Evolutionary conservation across 1,284 basidiomycete genomes (phyloP).

Genomic region (Tylopilus sp.): DNA sequence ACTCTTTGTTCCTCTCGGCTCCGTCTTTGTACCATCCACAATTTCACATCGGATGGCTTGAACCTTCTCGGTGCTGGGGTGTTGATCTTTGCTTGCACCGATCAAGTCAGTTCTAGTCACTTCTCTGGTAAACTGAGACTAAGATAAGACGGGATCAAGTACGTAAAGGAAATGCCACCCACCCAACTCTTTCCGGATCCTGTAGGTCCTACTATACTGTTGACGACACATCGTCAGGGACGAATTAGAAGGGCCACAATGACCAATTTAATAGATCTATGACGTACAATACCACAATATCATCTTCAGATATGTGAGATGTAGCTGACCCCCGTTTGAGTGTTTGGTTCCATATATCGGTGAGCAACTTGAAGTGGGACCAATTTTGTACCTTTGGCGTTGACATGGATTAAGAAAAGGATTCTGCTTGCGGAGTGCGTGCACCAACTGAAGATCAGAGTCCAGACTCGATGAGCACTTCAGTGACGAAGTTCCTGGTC

Average conservation of each 20-base stretch:
- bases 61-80: conserved; percentile 25
- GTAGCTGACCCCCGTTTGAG: conserved; percentile 20
- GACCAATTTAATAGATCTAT: not conserved
- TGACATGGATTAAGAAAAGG: not conserved
- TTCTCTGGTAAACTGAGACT: conserved; percentile 23
- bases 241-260: not conserved
- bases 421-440: not conserved
- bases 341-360: conserved; percentile 16
- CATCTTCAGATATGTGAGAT: conserved; percentile 19
- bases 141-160: conserved; percentile 1
- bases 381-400: conserved; percentile 3
- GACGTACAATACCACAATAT: conserved; percentile 33
- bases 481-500: too few species aligned
- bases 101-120: conserved; percentile 20
- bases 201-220: conserved; percentile 34
- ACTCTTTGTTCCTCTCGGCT: conserved; percentile 8
- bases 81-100: conserved; percentile 14
- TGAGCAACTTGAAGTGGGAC: not conserved
- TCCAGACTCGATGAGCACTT: too few species aligned
- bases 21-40: conserved; percentile 23
- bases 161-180: conserved; percentile 5
- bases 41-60: conserved; percentile 32
- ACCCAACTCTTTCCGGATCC: conserved; percentile 40
- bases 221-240: conserved; percentile 1
- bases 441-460: not conserved